Percentiles rank a stretch among this genome's conserved stretches.
These are phyloP conservation scores for Musa itinerans DNA, from an alignment of 176 grass and related monocot genomes.

Conservation along the genomic window DNA sequence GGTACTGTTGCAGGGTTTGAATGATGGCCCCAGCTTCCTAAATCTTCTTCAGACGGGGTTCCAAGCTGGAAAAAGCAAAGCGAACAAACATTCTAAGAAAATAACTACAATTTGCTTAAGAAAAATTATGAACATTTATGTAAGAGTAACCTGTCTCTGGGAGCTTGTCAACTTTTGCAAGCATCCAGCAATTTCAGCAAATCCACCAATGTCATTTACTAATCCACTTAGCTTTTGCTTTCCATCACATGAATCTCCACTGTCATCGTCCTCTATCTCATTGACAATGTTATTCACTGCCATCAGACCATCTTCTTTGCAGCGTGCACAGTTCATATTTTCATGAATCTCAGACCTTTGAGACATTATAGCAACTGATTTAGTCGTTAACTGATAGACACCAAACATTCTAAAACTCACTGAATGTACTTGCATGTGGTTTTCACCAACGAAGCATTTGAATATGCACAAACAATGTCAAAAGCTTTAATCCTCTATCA, in stretches of 20 bases:
- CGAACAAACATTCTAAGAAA: not conserved
- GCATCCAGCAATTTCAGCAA: conserved; percentile 74
- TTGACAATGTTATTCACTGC: conserved; percentile 15
- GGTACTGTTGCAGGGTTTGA: conserved; percentile 64
- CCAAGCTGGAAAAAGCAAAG: conserved; percentile 51
- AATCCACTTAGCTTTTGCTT: not conserved
- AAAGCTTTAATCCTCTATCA: not conserved
- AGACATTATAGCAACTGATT: not conserved
- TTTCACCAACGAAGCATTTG: not conserved
- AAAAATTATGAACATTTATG: not conserved
- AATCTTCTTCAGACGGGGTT: conserved; percentile 85
- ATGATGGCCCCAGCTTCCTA: conserved; percentile 91
- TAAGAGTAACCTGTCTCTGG: conserved; percentile 55
- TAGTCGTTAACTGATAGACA: too few relatives aligned
- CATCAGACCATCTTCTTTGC: conserved; percentile 29
- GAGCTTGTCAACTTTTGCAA: conserved; percentile 58
- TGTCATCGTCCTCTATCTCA: conserved; percentile 22
- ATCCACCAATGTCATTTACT: conserved; percentile 66
- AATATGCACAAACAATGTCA: not conserved
- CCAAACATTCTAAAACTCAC: too few relatives aligned
- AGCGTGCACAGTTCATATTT: conserved; percentile 84
- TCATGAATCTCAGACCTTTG: conserved; percentile 90
- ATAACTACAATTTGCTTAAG: conserved; percentile 13
- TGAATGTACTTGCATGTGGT: too few relatives aligned
- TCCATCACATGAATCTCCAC: conserved; percentile 19